phyloP scores from a whole-genome alignment of 164 flowering plant species.

The Sedum album region DNA sequence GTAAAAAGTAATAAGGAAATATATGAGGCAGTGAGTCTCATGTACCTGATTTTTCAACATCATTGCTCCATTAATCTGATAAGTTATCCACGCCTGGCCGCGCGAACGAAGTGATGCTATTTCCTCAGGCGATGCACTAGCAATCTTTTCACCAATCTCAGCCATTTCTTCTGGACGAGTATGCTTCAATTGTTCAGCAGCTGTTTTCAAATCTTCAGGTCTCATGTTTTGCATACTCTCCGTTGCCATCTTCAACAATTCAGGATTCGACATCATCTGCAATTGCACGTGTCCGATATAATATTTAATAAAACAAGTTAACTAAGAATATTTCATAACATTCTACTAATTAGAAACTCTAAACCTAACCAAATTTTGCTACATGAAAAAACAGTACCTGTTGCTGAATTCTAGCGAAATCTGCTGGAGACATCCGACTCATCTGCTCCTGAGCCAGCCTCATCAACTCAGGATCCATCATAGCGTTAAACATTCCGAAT shows the following conservation, averaged over 20 bases:
- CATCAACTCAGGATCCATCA: constrained; percentile 96
- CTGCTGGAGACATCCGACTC: constrained; percentile 80
- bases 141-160: constrained; percentile 79
- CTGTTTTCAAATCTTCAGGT: constrained; percentile 71
- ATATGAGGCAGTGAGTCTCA: too few species aligned
- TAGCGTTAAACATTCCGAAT: constrained; percentile 39
- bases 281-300: constrained; percentile 7
- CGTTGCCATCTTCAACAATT: constrained; percentile 75
- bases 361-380: neutral
- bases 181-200: constrained; percentile 84
- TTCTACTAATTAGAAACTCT: neutral
- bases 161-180: constrained; percentile 87
- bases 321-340: neutral
- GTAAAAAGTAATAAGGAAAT: too few species aligned
- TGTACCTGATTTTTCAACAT: constrained; percentile 86
- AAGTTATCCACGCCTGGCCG: constrained; percentile 53
- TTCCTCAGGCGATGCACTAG: constrained; percentile 80
- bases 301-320: too few species aligned
- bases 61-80: constrained; percentile 66
- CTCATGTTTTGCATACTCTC: constrained; percentile 86
- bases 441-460: constrained; percentile 87
- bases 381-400: constrained; percentile 37
- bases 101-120: constrained; percentile 74
- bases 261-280: constrained; percentile 99
- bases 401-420: constrained; percentile 74